These are phyloP conservation scores for Fusarium udum DNA, from an alignment of 2,329 filamentous ascomycete genomes.

Conservation along the genomic window DNA sequence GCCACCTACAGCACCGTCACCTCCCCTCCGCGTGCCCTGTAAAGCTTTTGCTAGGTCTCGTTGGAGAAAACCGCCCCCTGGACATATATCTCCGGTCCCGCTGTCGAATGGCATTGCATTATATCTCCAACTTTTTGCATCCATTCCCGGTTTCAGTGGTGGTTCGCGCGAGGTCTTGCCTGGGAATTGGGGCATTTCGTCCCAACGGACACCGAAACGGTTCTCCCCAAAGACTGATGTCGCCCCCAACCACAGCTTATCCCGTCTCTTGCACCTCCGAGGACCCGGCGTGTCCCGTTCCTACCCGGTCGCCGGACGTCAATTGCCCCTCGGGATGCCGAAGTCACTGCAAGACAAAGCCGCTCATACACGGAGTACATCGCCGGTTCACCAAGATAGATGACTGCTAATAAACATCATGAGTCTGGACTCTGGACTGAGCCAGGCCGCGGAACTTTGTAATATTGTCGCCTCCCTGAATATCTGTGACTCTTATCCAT, in stretches of 20 bases:
- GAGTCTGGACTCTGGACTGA: neutral
- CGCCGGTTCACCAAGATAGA: constrained; percentile 8
- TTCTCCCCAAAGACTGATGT: constrained; percentile 19
- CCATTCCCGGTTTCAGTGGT: constrained; percentile 11
- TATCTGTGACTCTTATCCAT: neutral
- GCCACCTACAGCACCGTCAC: constrained; percentile 24
- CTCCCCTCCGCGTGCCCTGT: constrained; percentile 8
- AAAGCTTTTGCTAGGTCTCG: neutral
- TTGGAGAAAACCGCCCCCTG: constrained; percentile 19
- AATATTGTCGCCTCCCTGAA: neutral
- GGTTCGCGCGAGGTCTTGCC: constrained; percentile 25
- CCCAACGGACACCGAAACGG: constrained; percentile 32
- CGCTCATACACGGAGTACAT: constrained; percentile 9
- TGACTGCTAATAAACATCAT: neutral
- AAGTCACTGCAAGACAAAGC: constrained; percentile 33
- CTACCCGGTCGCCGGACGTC: constrained; percentile 35
- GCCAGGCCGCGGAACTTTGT: neutral
- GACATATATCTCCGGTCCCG: constrained; percentile 42
- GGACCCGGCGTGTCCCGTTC: constrained; percentile 37
- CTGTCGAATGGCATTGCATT: constrained; percentile 6
- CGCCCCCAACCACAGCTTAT: constrained; percentile 22
- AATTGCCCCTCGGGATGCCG: constrained; percentile 25
- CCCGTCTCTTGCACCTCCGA: constrained; percentile 5
- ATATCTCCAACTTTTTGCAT: constrained; percentile 2
- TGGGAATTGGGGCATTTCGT: constrained; percentile 26